Base-by-base conservation (phyloP, 768 basidiomycete genomes). In the Flagelloscypha sp. region DNA sequence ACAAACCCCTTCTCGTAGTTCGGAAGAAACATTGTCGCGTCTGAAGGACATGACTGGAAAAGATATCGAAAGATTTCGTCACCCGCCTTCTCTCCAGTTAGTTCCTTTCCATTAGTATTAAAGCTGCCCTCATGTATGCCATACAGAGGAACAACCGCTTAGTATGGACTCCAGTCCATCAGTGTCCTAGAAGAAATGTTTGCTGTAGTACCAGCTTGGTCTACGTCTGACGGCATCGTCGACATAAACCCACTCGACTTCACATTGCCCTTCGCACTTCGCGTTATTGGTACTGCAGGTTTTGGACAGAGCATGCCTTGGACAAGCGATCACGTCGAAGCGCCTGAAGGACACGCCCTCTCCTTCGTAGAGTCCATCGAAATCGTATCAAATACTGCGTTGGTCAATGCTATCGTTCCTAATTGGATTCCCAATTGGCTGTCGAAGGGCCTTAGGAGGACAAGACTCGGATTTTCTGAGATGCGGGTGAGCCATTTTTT, bases 21-120 rank as follows among this genome's bases (percentile, higher is more conserved):
- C 37, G 69, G 69, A 13, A 35, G 35, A 5, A 72, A 70, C 42
- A 59, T 70, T 30, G 54, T 70, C 17, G 56, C 53, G 4, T 58
- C 61, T 1, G 68, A 71, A 41, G 63, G 59, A 8, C 56, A 59
- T 3, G 55, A 63, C 23, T 72, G 67, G 66, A 65, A 64, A 46
- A 48, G 56, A 2, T 65, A 66, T 36, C 41, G 66, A 17, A 62
- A 61, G 43, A 50, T 69, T 20, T 44, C 56, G 8, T 60, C 61
- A 7, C 62, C 66, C 5, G 54, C 61, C 0, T 69, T 68, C 48
- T 60, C 62, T 2, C 62, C 63, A 51, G 61, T 62, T 27, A 22
- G 43, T 37, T 4, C 13, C 5, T 27, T 27, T 27, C 25, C 9
- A 27, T 15, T 27, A 12, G 30, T 17, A 9, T 16, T 17, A 31